These are phyloP conservation scores for Sporobolomyces pararoseus DNA, from an alignment of 768 basidiomycete species.

Conservation along the genomic window DNA sequence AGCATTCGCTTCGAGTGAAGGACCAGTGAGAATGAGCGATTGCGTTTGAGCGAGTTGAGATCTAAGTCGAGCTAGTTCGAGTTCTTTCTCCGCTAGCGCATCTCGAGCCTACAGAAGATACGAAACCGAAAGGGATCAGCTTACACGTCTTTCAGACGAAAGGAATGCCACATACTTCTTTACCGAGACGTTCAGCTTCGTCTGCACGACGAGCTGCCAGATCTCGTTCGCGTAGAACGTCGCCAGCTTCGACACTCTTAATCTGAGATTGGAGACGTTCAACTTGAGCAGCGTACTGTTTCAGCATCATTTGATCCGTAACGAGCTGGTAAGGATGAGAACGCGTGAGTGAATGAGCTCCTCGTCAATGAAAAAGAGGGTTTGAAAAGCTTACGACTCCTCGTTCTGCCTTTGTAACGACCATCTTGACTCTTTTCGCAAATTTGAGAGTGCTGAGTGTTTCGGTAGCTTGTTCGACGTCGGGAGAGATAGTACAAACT, in stretches of 20 bases:
- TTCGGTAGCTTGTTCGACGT: slow-evolving; percentile 70
- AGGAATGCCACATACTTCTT: slow-evolving; percentile 3
- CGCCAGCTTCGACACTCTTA: slow-evolving; percentile 57
- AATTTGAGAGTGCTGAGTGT: slow-evolving; percentile 84
- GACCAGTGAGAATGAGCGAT: slow-evolving; percentile 35
- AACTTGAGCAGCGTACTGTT: slow-evolving; percentile 90
- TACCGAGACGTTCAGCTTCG: slow-evolving; percentile 48
- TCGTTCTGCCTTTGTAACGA: slow-evolving; percentile 54
- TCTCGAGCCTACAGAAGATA: slow-evolving; percentile 2
- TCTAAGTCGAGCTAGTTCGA: slow-evolving; percentile 24
- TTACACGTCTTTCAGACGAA: too few species aligned
- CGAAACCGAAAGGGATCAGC: too few species aligned
- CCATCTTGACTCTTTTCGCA: slow-evolving; percentile 84
- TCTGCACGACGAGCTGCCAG: slow-evolving; percentile 6
- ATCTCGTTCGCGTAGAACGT: slow-evolving; percentile 46
- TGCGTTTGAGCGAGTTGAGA: slow-evolving; percentile 28
- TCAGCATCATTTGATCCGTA: slow-evolving; percentile 85
- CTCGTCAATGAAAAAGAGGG: slow-evolving; percentile 1
- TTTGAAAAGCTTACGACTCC: slow-evolving; percentile 50
- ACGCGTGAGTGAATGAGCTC: too few species aligned
- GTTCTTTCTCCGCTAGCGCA: slow-evolving; percentile 13
- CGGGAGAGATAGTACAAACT: slow-evolving; percentile 91
- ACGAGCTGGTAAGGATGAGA: slow-evolving; percentile 58
- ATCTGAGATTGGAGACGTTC: slow-evolving; percentile 76
- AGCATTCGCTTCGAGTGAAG: slow-evolving; percentile 25